A percentile compares a stretch with the other conserved stretches of the same genome.
Evolutionary conservation across 345 rosid species (phyloP).

Genomic region (Leavenworthia alabamica): DNA sequence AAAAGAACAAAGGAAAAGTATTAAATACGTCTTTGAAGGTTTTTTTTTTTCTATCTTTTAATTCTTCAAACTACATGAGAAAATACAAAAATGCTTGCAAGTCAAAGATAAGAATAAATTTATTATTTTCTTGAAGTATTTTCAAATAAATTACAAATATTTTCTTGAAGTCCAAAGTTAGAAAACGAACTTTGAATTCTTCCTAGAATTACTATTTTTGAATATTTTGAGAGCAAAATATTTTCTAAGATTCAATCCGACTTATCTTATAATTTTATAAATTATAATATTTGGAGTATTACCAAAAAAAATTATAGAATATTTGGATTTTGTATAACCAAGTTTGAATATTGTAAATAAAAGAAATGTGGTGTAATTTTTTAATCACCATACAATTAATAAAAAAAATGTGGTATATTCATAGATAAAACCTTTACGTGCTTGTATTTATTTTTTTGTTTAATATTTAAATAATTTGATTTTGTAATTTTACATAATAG

Average conservation of each 20-base stretch:
- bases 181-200: conserved; percentile 16
- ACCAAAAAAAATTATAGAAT: neutral
- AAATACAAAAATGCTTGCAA: conserved; percentile 4
- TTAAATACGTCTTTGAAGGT: conserved; percentile 29
- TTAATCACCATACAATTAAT: too few species aligned
- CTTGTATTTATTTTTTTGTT: too few species aligned
- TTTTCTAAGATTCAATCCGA: neutral
- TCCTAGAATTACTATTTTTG: neutral
- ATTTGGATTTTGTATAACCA: neutral
- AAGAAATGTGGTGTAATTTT: neutral
- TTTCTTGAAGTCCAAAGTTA: conserved; percentile 31
- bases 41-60: neutral
- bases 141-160: conserved; percentile 17
- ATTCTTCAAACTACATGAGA: conserved; percentile 3
- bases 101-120: conserved; percentile 19
- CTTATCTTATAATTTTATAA: neutral
- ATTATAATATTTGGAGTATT: too few species aligned
- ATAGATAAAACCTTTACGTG: too few species aligned
- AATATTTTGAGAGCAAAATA: neutral
- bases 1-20: conserved; percentile 3
- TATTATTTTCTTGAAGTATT: neutral
- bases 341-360: neutral
- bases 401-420: neutral
- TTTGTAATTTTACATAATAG: neutral
- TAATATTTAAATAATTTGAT: too few species aligned